Evolutionary conservation across 2,329 filamentous ascomycete species (phyloP).

Genomic region (Pestalotiopsis sp.): DNA sequence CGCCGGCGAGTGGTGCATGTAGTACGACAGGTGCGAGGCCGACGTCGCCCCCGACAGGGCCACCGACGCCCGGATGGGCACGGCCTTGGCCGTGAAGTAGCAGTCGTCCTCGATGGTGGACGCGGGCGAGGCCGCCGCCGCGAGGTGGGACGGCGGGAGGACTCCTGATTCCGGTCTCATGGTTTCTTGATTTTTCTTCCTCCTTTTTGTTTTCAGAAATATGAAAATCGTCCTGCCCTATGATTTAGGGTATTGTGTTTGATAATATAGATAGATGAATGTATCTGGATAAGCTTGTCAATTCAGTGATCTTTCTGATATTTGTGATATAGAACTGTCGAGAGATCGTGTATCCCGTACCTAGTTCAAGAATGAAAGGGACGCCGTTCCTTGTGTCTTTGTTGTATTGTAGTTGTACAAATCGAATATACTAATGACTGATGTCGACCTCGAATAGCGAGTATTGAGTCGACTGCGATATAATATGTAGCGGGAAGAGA

Average conservation of each 20-base stretch:
- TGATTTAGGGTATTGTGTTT: background rate
- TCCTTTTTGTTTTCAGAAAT: no score
- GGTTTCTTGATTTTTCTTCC: background rate
- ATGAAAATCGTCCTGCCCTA: background rate
- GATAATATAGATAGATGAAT: background rate
- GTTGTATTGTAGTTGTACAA: background rate
- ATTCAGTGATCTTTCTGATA: background rate
- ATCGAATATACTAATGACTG: background rate
- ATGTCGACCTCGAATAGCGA: background rate
- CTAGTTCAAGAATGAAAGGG: background rate
- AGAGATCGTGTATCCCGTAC: background rate
- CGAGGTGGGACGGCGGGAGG: background rate
- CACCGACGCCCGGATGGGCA: constrained; percentile 5
- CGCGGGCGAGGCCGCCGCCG: background rate
- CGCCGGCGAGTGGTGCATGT: background rate
- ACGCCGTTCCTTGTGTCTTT: background rate
- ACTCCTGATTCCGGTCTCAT: background rate
- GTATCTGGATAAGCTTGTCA: background rate
- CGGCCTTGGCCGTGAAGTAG: constrained; percentile 13
- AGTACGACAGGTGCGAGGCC: background rate
- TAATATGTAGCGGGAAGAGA: background rate
- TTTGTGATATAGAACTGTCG: background rate
- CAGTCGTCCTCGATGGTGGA: background rate
- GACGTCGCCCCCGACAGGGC: background rate
- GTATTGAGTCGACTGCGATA: background rate